Evolutionary conservation across 306 rosid species (phyloP).

Genomic region (Corylus americana): DNA sequence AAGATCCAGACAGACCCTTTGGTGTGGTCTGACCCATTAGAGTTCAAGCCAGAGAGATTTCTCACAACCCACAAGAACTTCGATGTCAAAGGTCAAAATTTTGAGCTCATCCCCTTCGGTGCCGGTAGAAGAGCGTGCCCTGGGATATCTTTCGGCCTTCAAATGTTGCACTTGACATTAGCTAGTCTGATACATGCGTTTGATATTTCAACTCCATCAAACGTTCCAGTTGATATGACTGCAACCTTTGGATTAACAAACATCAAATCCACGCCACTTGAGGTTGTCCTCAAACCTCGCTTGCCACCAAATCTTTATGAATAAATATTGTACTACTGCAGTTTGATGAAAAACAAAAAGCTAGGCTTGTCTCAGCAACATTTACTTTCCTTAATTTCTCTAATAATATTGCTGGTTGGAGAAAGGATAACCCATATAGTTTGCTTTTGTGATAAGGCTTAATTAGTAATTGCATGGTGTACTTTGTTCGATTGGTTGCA

Average conservation of each 20-base stretch:
- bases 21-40: conserved; percentile 46
- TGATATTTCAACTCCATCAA: conserved; percentile 27
- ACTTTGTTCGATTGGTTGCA: no score
- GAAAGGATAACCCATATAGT: no score
- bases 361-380: no score
- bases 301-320: conserved; percentile 26
- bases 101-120: conserved; percentile 56
- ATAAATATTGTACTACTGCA: neutral
- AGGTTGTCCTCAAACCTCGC: conserved; percentile 52
- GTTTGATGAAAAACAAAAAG: no score
- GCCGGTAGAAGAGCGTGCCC: conserved; percentile 65
- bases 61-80: conserved; percentile 40
- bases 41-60: conserved; percentile 63
- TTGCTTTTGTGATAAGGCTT: no score
- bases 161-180: conserved; percentile 34
- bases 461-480: no score
- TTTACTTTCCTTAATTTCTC: no score
- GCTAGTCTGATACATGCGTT: conserved; percentile 55
- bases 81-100: conserved; percentile 49
- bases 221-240: conserved; percentile 49
- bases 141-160: conserved; percentile 39
- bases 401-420: no score
- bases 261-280: conserved; percentile 47
- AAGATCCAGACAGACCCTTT: conserved; percentile 57
- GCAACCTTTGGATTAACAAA: conserved; percentile 38